Evolutionary conservation across 2,329 filamentous ascomycete species (phyloP).

Genomic region (Fusarium sp.): DNA sequence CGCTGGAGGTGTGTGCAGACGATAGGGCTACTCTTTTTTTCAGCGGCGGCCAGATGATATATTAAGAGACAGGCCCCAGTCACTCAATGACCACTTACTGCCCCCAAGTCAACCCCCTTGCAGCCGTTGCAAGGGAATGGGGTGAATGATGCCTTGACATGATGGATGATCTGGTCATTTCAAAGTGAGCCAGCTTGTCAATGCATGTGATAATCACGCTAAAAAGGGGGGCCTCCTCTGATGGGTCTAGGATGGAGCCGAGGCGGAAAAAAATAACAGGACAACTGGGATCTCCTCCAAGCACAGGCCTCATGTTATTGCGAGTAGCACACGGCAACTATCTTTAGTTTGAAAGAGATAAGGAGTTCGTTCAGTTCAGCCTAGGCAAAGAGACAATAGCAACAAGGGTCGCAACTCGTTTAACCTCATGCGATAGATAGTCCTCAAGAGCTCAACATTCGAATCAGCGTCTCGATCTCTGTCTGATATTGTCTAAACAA

Average conservation of each 20-base stretch:
- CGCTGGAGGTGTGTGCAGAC: slow-evolving; percentile 6
- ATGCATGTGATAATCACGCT: slow-evolving; percentile 48
- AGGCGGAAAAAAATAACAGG: slow-evolving; percentile 8
- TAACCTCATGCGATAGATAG: not conserved
- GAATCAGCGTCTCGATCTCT: not conserved
- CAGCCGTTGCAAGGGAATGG: slow-evolving; percentile 27
- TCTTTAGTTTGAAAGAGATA: slow-evolving; percentile 1
- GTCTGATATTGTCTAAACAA: not conserved
- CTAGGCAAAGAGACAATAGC: not conserved
- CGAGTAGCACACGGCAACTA: slow-evolving; percentile 10
- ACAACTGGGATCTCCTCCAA: slow-evolving; percentile 17
- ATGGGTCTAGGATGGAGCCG: not conserved
- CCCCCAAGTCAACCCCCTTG: slow-evolving; percentile 9
- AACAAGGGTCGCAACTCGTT: not conserved
- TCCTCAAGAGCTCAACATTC: not conserved
- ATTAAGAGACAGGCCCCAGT: not conserved
- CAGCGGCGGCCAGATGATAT: not conserved
- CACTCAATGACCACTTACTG: not conserved
- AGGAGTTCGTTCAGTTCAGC: not conserved
- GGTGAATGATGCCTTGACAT: slow-evolving; percentile 44
- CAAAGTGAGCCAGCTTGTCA: slow-evolving; percentile 30
- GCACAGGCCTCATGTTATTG: slow-evolving; percentile 34
- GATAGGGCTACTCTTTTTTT: slow-evolving; percentile 18
- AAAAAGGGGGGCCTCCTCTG: slow-evolving; percentile 41
- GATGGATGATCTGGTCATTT: slow-evolving; percentile 48